Base-by-base conservation (phyloP, 139 green algal species). In the Auxenochlorella pyrenoidosa region DNA sequence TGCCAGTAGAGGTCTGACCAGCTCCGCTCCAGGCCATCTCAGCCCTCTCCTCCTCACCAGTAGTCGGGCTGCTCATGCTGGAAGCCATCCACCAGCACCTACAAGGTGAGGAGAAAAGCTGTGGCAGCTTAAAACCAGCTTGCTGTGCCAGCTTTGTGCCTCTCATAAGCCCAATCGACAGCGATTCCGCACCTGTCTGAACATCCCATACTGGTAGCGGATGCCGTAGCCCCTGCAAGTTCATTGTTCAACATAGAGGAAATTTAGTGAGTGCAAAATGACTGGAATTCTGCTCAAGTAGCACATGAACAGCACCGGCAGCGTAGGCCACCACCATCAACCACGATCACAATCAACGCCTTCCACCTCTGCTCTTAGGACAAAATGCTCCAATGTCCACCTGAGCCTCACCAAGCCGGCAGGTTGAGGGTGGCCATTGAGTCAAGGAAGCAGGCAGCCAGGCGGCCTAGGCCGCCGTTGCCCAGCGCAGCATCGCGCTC, bases 141-240 rank as follows among this genome's bases (percentile, higher is more conserved):
- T n/a, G n/a, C n/a, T n/a, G n/a, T 28, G 22, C 3, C 63, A 71
- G 63, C 63, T n/a, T 16, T 38, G 63, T 51, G 4, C 72, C 28
- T 21, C 72, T 41, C 22, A 40, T 21, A 58, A 40, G 28, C 68
- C 68, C 22, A 75, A 75, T 8, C 68, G 3, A 10, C n/a, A 3
- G 22, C 38, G 51, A 54, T 24, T 36, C 36, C 73, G 40, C 73
- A 96, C 95, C 93, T 98, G 97, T 83, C 96, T 93, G 88, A 99
- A 99, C 97, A 99, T 99, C 66, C 97, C 97, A 86, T 99, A 99
- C 88, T 97, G 95, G 91, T 99, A 99, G 21, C 98, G 94, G 83
- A 99, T 99, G 87, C 98, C 98, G 80, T 99, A 99, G 51, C 98
- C 98, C 87, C 75, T 81, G 75, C 43, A 54, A 58, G 21, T 19